These are phyloP conservation scores for Nasturtium officinale DNA, from an alignment of 345 rosid genomes.

Conservation along the genomic window DNA sequence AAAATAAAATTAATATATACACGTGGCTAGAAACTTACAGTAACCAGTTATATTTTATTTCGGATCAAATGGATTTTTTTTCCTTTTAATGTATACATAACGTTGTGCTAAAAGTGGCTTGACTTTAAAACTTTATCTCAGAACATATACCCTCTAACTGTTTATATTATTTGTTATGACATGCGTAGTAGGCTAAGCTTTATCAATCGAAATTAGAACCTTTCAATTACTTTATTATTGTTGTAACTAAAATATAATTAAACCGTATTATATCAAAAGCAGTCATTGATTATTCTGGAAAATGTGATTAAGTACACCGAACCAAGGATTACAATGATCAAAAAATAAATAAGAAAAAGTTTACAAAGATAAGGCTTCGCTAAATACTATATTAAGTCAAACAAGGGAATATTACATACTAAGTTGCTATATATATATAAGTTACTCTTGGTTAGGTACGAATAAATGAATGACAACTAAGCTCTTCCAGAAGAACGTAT, in stretches of 20 bases:
- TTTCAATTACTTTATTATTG: neutral
- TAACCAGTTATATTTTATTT: neutral
- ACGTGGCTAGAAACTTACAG: neutral
- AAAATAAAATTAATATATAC: neutral
- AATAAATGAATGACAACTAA: slow-evolving; percentile 21
- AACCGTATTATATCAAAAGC: slow-evolving; percentile 28
- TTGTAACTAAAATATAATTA: neutral
- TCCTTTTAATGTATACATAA: neutral
- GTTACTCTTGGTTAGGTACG: slow-evolving; percentile 9
- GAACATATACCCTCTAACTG: slow-evolving; percentile 17
- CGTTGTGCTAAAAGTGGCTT: slow-evolving; percentile 12
- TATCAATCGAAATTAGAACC: neutral
- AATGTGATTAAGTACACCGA: slow-evolving; percentile 40
- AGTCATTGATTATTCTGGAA: slow-evolving; percentile 14
- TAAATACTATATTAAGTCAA: slow-evolving; percentile 41
- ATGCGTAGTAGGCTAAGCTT: slow-evolving; percentile 23
- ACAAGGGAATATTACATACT: slow-evolving; percentile 22
- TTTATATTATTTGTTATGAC: neutral
- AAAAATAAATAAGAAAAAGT: slow-evolving; percentile 24
- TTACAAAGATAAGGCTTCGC: slow-evolving; percentile 39
- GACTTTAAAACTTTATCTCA: slow-evolving; percentile 18
- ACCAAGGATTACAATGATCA: slow-evolving; percentile 25
- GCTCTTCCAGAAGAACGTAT: slow-evolving; percentile 27
- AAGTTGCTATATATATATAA: slow-evolving; percentile 11
- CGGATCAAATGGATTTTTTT: neutral